Evolutionary conservation across 2,329 filamentous ascomycete species (phyloP).

Genomic region (Boeremia lycopersici): DNA sequence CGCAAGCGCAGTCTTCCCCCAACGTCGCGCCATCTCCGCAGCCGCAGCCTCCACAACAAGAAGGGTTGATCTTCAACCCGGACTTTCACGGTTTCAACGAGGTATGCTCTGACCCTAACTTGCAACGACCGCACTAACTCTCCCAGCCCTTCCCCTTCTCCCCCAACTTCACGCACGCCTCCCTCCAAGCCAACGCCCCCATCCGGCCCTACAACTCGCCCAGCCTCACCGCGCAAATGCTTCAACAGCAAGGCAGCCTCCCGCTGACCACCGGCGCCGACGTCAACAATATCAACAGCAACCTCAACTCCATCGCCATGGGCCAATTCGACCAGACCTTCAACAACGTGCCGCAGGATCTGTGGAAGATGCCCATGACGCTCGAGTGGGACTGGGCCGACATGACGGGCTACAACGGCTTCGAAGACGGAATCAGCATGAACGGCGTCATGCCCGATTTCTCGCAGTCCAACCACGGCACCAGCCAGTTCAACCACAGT

Average conservation of each 20-base stretch:
- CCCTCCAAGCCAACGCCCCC: slow-evolving; percentile 37
- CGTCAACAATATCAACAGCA: slow-evolving; percentile 30
- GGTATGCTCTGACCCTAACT: slow-evolving; percentile 22
- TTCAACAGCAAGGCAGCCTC: slow-evolving; percentile 34
- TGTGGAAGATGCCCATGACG: slow-evolving; percentile 96
- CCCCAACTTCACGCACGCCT: slow-evolving; percentile 48
- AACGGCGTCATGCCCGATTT: slow-evolving; percentile 47
- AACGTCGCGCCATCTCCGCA: slow-evolving; percentile 28
- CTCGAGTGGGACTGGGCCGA: slow-evolving; percentile 85
- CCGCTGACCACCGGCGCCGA: slow-evolving; percentile 32
- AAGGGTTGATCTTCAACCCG: slow-evolving; percentile 43
- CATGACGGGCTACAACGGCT: slow-evolving; percentile 47
- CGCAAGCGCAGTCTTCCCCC: slow-evolving; percentile 26
- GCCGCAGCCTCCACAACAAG: slow-evolving; percentile 29
- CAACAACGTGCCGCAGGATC: slow-evolving; percentile 75
- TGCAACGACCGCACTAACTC: slow-evolving; percentile 20
- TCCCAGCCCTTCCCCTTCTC: slow-evolving; percentile 47
- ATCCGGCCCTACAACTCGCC: slow-evolving; percentile 41
- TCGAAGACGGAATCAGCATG: slow-evolving; percentile 48
- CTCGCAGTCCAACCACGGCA: slow-evolving; percentile 33
- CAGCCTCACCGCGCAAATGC: slow-evolving; percentile 37
- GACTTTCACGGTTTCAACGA: slow-evolving; percentile 48
- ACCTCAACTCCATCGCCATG: slow-evolving; percentile 43
- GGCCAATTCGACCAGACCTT: slow-evolving; percentile 78
- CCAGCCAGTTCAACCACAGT: slow-evolving; percentile 42